These are phyloP conservation scores for Neopestalotiopsis sp. DNA, from an alignment of 2,329 filamentous ascomycete species.

Conservation along the genomic window DNA sequence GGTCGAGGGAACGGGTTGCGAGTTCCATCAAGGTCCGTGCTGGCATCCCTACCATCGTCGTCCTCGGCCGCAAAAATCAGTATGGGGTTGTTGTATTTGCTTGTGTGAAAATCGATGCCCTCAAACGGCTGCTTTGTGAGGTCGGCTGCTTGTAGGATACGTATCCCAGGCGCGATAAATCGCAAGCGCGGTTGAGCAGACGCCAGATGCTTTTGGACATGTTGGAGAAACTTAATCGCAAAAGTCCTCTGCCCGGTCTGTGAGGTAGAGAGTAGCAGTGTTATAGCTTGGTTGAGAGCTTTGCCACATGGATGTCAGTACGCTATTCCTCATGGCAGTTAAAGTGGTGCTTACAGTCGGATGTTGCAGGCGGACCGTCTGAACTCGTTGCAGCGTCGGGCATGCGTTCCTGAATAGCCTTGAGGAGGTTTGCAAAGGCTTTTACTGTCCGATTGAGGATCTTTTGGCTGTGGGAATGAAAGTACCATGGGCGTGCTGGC, in stretches of 20 bases:
- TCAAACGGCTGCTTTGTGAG: neutral
- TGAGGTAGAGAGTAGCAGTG: neutral
- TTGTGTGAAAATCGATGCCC: neutral
- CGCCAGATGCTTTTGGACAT: neutral
- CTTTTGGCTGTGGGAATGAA: conserved; percentile 11
- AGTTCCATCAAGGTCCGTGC: neutral
- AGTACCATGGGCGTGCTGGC: neutral
- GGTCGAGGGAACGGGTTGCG: conserved; percentile 1
- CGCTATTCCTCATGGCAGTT: neutral
- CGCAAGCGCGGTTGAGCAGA: neutral
- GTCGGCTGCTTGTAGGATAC: neutral
- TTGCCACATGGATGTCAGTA: neutral
- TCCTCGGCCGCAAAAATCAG: conserved; percentile 6
- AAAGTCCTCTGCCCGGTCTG: neutral
- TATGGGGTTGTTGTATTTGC: conserved; percentile 1
- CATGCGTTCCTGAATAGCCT: conserved; percentile 12
- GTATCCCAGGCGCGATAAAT: conserved; percentile 8
- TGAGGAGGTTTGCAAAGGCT: neutral
- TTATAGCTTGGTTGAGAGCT: neutral
- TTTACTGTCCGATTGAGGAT: conserved; percentile 1
- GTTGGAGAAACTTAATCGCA: neutral
- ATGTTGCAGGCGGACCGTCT: neutral
- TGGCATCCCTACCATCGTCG: neutral
- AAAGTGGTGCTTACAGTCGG: neutral
- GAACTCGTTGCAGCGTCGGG: neutral